A percentile compares a stretch with the other conserved stretches of the same genome.
Conservation (phyloP, 306 rosid species). For the Trifolium subterraneum region DNA sequence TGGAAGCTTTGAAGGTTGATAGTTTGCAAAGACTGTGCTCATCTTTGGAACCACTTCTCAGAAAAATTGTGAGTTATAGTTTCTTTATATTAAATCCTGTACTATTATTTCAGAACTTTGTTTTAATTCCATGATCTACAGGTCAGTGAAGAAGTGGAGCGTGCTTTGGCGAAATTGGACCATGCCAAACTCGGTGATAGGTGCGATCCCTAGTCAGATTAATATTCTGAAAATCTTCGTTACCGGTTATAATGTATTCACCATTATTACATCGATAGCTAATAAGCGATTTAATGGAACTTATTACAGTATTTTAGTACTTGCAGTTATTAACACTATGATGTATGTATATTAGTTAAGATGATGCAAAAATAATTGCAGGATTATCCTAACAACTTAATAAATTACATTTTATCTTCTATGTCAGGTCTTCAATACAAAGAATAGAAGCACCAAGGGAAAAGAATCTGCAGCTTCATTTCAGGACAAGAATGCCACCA, state of each 20-base stretch:
- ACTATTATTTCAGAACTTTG: neutral
- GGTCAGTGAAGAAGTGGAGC: conserved; percentile 93
- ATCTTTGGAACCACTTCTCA: conserved; percentile 84
- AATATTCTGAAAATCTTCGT: conserved; percentile 8
- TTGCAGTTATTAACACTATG: neutral
- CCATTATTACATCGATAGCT: neutral
- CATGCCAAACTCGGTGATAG: conserved; percentile 59
- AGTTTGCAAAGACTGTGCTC: conserved; percentile 84
- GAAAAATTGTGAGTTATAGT: conserved; percentile 76
- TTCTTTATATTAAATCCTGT: conserved; percentile 1
- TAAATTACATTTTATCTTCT: conserved; percentile 23
- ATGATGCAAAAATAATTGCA: neutral
- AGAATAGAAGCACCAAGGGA: conserved; percentile 60
- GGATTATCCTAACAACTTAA: neutral
- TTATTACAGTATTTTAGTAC: too few relatives aligned
- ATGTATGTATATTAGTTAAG: neutral
- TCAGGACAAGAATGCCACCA: conserved; percentile 87
- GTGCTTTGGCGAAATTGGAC: conserved; percentile 70
- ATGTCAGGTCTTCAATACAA: conserved; percentile 60
- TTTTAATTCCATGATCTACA: conserved; percentile 44
- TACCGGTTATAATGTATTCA: too few relatives aligned
- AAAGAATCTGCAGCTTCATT: conserved; percentile 68
- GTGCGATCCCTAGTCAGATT: conserved; percentile 51
- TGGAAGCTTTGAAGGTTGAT: conserved; percentile 90
- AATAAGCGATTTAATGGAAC: too few relatives aligned